These are phyloP conservation scores for Zygosaccharomyces sapae DNA, from an alignment of 1,139 yeast genomes.

Conservation along the genomic window DNA sequence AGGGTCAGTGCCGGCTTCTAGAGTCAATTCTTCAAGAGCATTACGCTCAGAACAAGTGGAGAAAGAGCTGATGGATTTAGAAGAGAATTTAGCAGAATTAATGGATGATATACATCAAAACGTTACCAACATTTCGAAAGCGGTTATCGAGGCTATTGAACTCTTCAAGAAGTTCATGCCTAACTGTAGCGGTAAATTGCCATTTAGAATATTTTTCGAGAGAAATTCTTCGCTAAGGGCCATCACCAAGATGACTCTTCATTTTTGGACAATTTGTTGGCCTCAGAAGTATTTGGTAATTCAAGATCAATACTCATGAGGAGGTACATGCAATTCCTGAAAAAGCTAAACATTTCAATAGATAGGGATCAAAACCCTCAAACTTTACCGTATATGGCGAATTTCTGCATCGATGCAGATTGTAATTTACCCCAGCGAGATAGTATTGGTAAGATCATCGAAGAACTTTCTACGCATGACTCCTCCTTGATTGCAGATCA, in stretches of 20 bases:
- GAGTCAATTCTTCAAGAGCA: slow-evolving; percentile 5
- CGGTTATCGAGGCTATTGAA: slow-evolving; percentile 57
- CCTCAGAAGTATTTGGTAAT: slow-evolving; percentile 60
- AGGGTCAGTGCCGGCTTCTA: background rate
- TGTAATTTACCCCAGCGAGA: slow-evolving; percentile 49
- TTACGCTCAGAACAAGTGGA: slow-evolving; percentile 19
- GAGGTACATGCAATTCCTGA: slow-evolving; percentile 52
- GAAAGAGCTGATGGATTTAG: slow-evolving; percentile 37
- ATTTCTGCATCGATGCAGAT: slow-evolving; percentile 39
- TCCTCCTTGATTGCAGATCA: slow-evolving; percentile 52
- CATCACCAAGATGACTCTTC: slow-evolving; percentile 58
- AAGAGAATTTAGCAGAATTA: slow-evolving; percentile 47
- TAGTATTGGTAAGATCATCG: slow-evolving; percentile 51
- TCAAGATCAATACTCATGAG: slow-evolving; percentile 59
- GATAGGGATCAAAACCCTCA: slow-evolving; percentile 19
- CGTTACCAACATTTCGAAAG: slow-evolving; percentile 53
- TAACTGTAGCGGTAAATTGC: slow-evolving; percentile 28
- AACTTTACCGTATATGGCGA: slow-evolving; percentile 40
- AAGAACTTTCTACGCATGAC: slow-evolving; percentile 37
- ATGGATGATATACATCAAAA: slow-evolving; percentile 57
- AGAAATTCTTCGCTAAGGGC: slow-evolving; percentile 44
- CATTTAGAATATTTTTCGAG: slow-evolving; percentile 31
- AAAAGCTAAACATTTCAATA: slow-evolving; percentile 37
- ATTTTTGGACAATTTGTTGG: slow-evolving; percentile 66
- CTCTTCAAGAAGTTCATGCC: slow-evolving; percentile 33